Base-by-base conservation (phyloP, 148 eudicot species). In the Rhododendron simsii region DNA sequence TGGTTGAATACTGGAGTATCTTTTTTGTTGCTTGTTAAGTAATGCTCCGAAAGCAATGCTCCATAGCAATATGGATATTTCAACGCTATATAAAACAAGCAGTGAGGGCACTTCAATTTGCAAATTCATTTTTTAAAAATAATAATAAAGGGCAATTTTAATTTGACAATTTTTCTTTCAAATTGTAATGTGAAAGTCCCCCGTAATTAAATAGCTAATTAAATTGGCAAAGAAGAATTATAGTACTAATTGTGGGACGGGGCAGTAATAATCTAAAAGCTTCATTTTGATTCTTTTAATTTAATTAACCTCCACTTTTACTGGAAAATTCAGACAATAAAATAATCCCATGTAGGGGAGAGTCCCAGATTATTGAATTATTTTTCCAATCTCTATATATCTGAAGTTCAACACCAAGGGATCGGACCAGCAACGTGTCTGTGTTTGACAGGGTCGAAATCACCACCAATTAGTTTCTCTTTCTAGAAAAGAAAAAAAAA, bases 361-460 rank as follows among this genome's bases (percentile, higher is more conserved):
- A 1, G 76, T 71, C 41, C 76, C 41, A 20, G 76, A 13, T 41
- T 71, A 71, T 15, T 71, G 20, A 71, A 71, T 30, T 30, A 30
- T 71, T 71, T 71, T 71, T 0, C 76, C 20, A 30, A 23, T 75
- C n/a, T 89, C 44, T 78, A 78, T 84, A 84, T 28, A 84, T 39
- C 39, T 45, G 78, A 41, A 57, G 81, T 74, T 33, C 28, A 30
- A 9, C 41, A 75, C 28, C 53, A 84, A 78, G 83, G 45, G 39
- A 33, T 33, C 35, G 35, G 87, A 71, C 41, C 76, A 76, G 86
- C 88, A 84, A 88, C 87, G 90, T 90, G 88, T 90, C 88, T 90
- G 85, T 88, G 86, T 86, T 84, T 88, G 59, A 86, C 51, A 90
- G 90, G 90, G 55, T 85, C 83, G 63, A 47, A 63, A 51, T 63